Evolutionary conservation across 2,329 filamentous ascomycete genomes (phyloP).

Genomic region (Sporothrix sp.): DNA sequence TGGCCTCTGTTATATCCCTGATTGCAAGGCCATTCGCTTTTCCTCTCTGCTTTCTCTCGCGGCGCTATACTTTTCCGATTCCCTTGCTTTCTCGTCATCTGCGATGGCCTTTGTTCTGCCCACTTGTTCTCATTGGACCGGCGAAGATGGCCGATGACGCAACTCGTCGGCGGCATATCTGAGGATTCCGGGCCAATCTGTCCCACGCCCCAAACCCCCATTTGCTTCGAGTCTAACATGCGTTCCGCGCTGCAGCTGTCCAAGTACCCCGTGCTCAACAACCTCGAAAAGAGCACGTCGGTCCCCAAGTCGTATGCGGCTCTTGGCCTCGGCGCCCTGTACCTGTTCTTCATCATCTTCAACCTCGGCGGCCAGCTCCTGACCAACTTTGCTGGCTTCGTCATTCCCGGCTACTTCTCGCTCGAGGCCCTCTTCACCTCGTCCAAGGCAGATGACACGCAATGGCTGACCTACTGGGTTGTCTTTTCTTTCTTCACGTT

Average conservation of each 20-base stretch:
- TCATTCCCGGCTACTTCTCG: conserved; percentile 78
- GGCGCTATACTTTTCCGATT: neutral
- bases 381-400: conserved; percentile 77
- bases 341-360: conserved; percentile 88
- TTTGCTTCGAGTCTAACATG: neutral
- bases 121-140: neutral
- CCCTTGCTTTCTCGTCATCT: no score
- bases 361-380: conserved; percentile 84
- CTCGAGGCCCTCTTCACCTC: conserved; percentile 64
- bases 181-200: neutral
- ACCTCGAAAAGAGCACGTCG: conserved; percentile 74
- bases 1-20: neutral
- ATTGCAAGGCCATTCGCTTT: neutral
- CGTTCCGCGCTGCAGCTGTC: conserved; percentile 53
- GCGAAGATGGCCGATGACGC: neutral
- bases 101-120: neutral
- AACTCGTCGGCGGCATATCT: neutral
- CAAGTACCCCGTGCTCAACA: conserved; percentile 75
- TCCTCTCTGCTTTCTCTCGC: neutral
- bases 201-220: neutral
- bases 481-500: conserved; percentile 72
- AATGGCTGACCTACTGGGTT: conserved; percentile 81
- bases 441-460: conserved; percentile 67
- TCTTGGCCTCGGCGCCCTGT: conserved; percentile 65
- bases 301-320: conserved; percentile 79